These are phyloP conservation scores for Metarhizium humberi DNA, from an alignment of 2,329 filamentous ascomycete genomes.

Conservation along the genomic window DNA sequence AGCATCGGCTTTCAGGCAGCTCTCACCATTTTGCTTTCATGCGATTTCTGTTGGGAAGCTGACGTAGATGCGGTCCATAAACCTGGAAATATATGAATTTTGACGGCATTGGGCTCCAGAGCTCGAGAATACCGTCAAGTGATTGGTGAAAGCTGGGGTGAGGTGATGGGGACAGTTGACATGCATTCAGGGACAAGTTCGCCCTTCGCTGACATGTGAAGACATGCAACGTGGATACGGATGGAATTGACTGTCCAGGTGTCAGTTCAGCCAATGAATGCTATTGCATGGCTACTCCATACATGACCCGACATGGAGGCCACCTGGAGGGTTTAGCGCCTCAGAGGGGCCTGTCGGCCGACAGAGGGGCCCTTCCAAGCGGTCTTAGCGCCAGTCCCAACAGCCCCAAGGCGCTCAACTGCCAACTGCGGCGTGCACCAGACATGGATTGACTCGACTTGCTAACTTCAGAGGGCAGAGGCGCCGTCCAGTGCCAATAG, in stretches of 20 bases:
- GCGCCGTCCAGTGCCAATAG: slow-evolving; percentile 3
- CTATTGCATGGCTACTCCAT: too few relatives aligned
- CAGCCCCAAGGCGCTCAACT: neutral
- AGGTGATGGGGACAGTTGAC: neutral
- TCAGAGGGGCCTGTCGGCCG: neutral
- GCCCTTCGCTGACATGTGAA: neutral
- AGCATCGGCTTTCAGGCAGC: neutral
- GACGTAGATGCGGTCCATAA: neutral
- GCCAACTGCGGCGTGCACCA: too few relatives aligned
- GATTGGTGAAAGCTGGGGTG: neutral
- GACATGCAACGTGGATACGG: neutral
- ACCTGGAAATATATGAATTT: neutral
- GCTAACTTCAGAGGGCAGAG: too few relatives aligned
- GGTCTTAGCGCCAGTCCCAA: too few relatives aligned
- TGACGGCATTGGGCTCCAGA: neutral
- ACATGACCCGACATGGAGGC: too few relatives aligned
- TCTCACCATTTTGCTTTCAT: neutral
- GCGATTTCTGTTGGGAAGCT: neutral
- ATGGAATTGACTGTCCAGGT: too few relatives aligned
- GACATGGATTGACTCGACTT: too few relatives aligned
- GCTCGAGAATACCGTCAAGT: neutral
- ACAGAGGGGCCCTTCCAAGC: neutral
- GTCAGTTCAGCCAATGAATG: too few relatives aligned
- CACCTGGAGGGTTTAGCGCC: too few relatives aligned
- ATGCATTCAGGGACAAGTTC: neutral